phyloP scores from a whole-genome alignment of 345 rosid species.

The Salix brachista region DNA sequence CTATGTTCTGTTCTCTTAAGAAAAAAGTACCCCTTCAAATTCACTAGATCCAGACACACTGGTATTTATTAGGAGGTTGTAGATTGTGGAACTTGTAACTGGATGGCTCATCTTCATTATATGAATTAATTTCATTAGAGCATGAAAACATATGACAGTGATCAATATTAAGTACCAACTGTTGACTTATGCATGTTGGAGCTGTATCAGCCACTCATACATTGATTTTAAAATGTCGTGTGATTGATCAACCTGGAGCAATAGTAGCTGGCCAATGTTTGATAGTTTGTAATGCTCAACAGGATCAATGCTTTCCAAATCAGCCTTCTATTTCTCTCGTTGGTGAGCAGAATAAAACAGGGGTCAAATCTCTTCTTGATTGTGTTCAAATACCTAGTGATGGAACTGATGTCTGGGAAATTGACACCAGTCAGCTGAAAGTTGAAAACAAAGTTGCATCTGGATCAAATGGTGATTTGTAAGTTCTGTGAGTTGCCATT shows the following conservation, averaged over 20 bases:
- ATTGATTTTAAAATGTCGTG: not conserved
- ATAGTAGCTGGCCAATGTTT: constrained; percentile 2
- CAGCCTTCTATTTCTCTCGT: constrained; percentile 40
- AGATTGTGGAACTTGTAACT: not conserved
- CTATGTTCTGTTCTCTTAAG: not conserved
- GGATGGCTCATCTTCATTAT: not conserved
- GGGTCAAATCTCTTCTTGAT: constrained; percentile 42
- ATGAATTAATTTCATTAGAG: not conserved
- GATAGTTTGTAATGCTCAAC: constrained; percentile 27
- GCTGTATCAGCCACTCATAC: not conserved
- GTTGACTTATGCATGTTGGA: not conserved
- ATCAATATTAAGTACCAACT: not conserved
- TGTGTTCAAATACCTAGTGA: constrained; percentile 81
- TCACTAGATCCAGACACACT: not conserved
- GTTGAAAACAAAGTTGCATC: constrained; percentile 74
- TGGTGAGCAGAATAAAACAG: constrained; percentile 36
- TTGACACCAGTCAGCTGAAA: constrained; percentile 68
- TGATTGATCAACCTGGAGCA: constrained; percentile 1
- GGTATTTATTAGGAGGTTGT: not conserved
- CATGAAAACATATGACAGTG: not conserved
- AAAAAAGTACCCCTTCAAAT: not conserved
- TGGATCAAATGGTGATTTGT: constrained; percentile 88
- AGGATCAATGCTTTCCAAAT: constrained; percentile 53
- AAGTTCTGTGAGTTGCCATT: constrained; percentile 29
- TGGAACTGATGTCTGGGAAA: constrained; percentile 97